Evolutionary conservation across 2,329 filamentous ascomycete genomes (phyloP).

Genomic region (Iodosphaeria phyllophila): DNA sequence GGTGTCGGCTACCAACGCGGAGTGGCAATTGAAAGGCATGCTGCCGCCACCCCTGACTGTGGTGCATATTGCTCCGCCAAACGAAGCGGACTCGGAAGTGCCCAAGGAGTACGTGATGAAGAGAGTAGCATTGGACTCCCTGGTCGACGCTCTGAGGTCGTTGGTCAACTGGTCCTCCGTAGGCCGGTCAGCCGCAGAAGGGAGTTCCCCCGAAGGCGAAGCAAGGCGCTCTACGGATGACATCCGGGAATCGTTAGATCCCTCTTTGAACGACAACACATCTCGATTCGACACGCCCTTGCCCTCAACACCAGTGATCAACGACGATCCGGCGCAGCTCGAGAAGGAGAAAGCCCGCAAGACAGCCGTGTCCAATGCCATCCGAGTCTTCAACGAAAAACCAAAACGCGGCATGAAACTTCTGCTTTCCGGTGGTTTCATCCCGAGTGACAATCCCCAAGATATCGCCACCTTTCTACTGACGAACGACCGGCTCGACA

Average conservation of each 20-base stretch:
- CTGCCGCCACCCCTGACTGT: constrained; percentile 75
- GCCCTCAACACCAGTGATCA: constrained; percentile 47
- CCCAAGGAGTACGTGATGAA: constrained; percentile 87
- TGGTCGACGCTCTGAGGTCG: constrained; percentile 77
- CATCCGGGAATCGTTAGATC: constrained; percentile 61
- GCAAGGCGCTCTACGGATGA: constrained; percentile 32
- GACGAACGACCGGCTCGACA: constrained; percentile 70
- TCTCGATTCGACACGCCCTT: constrained; percentile 42
- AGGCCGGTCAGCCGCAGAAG: constrained; percentile 41
- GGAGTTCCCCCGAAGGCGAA: constrained; percentile 28
- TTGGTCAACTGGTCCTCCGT: constrained; percentile 77
- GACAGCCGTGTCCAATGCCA: constrained; percentile 75
- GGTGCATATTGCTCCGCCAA: constrained; percentile 45
- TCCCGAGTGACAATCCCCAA: constrained; percentile 55
- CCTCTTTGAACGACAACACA: constrained; percentile 36
- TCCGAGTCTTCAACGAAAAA: constrained; percentile 93
- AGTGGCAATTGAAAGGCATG: constrained; percentile 77
- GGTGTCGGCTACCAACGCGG: constrained; percentile 38
- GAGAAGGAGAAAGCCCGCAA: constrained; percentile 90
- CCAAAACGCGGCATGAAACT: constrained; percentile 84
- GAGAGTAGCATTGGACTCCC: constrained; percentile 67
- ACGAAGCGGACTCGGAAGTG: constrained; percentile 48
- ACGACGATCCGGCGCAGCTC: constrained; percentile 87
- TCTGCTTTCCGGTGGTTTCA: constrained; percentile 71
- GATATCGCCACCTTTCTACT: constrained; percentile 76